Conservation (phyloP, 306 rosid genomes). For the Ormosia semicastrata region DNA sequence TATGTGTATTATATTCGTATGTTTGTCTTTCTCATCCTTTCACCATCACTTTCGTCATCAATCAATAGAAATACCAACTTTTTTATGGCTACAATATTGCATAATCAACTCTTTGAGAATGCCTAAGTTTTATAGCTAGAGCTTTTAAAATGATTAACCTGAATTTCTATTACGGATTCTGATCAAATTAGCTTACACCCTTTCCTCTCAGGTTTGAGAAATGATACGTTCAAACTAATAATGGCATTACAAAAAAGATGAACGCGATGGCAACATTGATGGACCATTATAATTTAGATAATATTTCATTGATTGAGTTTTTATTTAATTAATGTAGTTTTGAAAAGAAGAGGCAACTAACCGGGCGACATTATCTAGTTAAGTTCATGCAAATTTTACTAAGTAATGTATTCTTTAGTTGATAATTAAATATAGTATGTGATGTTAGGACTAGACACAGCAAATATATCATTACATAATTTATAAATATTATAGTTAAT, state of each 20-base stretch:
- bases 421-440: background rate
- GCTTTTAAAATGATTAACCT: background rate
- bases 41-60: background rate
- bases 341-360: background rate
- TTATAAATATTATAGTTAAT: background rate
- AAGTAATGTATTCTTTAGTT: background rate
- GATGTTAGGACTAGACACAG: conserved; percentile 29
- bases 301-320: background rate
- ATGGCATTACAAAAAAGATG: background rate
- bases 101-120: background rate
- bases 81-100: background rate
- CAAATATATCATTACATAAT: background rate
- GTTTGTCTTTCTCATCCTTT: background rate
- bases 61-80: background rate
- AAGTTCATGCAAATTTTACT: background rate
- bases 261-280: too few relatives aligned
- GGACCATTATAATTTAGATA: background rate
- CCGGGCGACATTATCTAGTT: background rate
- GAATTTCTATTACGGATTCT: background rate
- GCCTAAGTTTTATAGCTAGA: too few relatives aligned
- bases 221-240: background rate
- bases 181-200: background rate
- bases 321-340: background rate
- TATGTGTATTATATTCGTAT: background rate
- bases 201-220: background rate